Conservation (phyloP, 352 stramenopile genomes). For the Phytophthora europaea region DNA sequence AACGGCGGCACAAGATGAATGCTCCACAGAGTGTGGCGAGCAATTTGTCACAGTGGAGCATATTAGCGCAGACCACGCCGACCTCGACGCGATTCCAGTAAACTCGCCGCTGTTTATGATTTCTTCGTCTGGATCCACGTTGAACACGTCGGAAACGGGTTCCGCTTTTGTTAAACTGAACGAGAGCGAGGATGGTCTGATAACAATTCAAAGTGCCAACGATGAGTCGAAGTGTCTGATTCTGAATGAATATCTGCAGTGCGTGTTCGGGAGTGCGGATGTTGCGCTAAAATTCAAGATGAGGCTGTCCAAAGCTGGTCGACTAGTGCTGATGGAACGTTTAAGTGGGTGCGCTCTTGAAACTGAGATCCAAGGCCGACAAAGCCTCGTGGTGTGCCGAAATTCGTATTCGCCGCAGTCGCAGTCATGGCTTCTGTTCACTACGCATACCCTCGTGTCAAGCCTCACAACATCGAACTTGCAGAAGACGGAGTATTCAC, state of each 20-base stretch:
- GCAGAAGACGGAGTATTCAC: not conserved
- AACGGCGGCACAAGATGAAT: not conserved
- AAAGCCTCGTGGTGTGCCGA: not conserved
- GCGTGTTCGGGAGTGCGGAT: not conserved
- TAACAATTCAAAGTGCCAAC: not conserved
- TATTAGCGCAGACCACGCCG: not conserved
- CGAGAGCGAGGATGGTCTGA: not conserved
- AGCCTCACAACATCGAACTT: not conserved
- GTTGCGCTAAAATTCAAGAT: not conserved
- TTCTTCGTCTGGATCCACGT: not conserved
- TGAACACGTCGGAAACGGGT: not conserved
- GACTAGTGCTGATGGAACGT: not conserved
- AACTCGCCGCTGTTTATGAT: not conserved
- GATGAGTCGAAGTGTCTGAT: not conserved
- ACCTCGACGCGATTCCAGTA: not conserved
- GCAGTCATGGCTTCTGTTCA: not conserved
- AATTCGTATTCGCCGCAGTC: not conserved
- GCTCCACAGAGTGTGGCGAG: not conserved
- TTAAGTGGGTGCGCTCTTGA: not conserved
- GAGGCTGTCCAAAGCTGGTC: not conserved
- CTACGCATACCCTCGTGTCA: not conserved
- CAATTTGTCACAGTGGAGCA: not conserved
- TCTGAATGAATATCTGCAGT: not conserved
- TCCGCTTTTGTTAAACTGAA: not conserved
- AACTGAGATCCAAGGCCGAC: not conserved